phyloP scores from a whole-genome alignment of 345 rosid genomes.

The Streptanthus diversifolius region DNA sequence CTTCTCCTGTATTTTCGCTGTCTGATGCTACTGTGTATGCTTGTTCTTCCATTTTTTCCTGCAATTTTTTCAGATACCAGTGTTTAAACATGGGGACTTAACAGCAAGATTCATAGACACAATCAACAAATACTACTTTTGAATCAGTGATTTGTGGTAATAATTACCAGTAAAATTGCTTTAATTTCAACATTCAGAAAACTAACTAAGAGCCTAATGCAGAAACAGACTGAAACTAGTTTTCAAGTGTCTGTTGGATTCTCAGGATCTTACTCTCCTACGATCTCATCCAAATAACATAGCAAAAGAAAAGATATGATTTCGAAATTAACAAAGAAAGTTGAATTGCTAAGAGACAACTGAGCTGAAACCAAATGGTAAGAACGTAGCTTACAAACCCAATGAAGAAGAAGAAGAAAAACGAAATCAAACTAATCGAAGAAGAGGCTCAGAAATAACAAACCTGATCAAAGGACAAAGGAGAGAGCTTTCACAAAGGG shows the following conservation, averaged over 20 bases:
- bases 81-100: background rate
- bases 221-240: background rate
- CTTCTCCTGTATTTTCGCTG: constrained; percentile 71
- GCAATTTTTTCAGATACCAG: constrained; percentile 12
- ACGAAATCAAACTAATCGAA: background rate
- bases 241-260: background rate
- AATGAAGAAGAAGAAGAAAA: background rate
- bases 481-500: background rate
- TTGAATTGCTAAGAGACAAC: background rate
- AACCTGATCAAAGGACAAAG: constrained; percentile 25
- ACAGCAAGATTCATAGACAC: background rate
- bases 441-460: background rate
- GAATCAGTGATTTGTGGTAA: background rate
- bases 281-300: background rate
- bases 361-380: background rate
- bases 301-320: background rate
- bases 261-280: background rate
- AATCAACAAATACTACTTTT: background rate
- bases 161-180: background rate
- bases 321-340: background rate
- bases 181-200: background rate
- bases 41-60: constrained; percentile 63
- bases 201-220: background rate
- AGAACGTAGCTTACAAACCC: background rate
- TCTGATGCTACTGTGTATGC: constrained; percentile 87